Evolutionary conservation across 2,329 filamentous ascomycete genomes (phyloP).

Genomic region (Talaromyces pinophilus): DNA sequence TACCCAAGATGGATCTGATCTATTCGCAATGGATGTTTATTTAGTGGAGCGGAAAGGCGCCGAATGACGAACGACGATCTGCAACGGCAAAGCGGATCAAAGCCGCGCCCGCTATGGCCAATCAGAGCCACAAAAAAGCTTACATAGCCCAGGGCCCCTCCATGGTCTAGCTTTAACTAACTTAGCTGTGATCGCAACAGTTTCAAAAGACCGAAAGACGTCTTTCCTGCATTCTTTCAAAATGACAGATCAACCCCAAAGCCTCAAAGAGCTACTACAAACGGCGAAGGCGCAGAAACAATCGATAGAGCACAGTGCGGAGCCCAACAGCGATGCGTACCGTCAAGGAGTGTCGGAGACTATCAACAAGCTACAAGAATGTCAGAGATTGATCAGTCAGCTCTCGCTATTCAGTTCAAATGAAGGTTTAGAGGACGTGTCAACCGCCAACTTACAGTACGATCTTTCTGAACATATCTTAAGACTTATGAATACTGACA

Average conservation of each 20-base stretch:
- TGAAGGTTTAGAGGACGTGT: constrained; percentile 81
- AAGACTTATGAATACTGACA: constrained; percentile 22
- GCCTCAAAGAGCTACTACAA: constrained; percentile 56
- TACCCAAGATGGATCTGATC: background rate
- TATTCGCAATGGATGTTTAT: background rate
- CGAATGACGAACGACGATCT: background rate
- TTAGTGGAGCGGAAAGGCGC: background rate
- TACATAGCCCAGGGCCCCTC: constrained; percentile 1
- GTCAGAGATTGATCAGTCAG: constrained; percentile 66
- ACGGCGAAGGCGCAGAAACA: constrained; percentile 58
- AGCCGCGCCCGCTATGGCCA: background rate
- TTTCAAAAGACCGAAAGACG: background rate
- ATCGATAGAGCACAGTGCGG: constrained; percentile 62
- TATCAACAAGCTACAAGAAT: constrained; percentile 72
- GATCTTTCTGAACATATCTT: background rate
- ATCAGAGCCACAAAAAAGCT: background rate
- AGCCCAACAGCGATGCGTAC: constrained; percentile 66
- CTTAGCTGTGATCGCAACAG: background rate
- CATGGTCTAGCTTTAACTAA: background rate
- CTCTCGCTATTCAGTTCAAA: constrained; percentile 88
- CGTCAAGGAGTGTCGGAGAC: constrained; percentile 67
- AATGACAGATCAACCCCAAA: constrained; percentile 54
- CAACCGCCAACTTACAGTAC: constrained; percentile 79
- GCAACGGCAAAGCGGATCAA: background rate
- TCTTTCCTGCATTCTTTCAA: background rate